Evolutionary conservation across 306 rosid genomes (phyloP).

Genomic region (Rubus idaeus): DNA sequence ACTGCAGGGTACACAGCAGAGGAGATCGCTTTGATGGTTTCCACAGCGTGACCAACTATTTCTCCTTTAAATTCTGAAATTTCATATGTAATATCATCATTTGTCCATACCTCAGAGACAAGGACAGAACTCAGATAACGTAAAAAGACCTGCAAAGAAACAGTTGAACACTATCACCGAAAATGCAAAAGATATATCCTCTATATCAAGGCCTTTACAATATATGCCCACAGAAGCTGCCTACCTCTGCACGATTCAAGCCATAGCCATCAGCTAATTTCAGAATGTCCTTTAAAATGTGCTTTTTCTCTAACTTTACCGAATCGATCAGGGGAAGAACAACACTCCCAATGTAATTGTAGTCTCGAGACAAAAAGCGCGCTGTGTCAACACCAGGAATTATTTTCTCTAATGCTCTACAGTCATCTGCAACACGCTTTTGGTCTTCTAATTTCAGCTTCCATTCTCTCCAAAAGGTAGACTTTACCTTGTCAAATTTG

Average conservation of each 20-base stretch:
- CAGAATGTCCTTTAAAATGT: slow-evolving; percentile 72
- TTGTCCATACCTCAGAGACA: slow-evolving; percentile 83
- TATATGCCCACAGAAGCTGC: slow-evolving; percentile 26
- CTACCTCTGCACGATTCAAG: slow-evolving; percentile 76
- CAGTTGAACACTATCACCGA: slow-evolving; percentile 21
- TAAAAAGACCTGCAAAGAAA: slow-evolving; percentile 73
- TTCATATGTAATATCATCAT: slow-evolving; percentile 79
- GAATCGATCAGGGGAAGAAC: slow-evolving; percentile 77
- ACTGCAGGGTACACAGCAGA: slow-evolving; percentile 71
- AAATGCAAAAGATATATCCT: slow-evolving; percentile 10
- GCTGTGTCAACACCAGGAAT: slow-evolving; percentile 89
- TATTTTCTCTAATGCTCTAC: slow-evolving; percentile 73
- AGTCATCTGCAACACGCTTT: slow-evolving; percentile 73
- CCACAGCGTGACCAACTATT: slow-evolving; percentile 50
- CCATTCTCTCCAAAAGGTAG: slow-evolving; percentile 99
- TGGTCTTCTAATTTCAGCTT: slow-evolving; percentile 87
- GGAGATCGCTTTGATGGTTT: slow-evolving; percentile 68
- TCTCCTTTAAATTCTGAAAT: slow-evolving; percentile 61
- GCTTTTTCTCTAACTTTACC: slow-evolving; percentile 67
- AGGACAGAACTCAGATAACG: slow-evolving; percentile 64
- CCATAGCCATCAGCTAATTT: slow-evolving; percentile 72
- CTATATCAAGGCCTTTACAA: slow-evolving; percentile 14
- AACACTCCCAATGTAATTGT: slow-evolving; percentile 61
- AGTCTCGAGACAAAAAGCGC: slow-evolving; percentile 83
- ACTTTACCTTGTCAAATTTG: slow-evolving; percentile 73